phyloP scores from a whole-genome alignment of 2,329 filamentous ascomycete genomes.

The Talaromyces sp. region DNA sequence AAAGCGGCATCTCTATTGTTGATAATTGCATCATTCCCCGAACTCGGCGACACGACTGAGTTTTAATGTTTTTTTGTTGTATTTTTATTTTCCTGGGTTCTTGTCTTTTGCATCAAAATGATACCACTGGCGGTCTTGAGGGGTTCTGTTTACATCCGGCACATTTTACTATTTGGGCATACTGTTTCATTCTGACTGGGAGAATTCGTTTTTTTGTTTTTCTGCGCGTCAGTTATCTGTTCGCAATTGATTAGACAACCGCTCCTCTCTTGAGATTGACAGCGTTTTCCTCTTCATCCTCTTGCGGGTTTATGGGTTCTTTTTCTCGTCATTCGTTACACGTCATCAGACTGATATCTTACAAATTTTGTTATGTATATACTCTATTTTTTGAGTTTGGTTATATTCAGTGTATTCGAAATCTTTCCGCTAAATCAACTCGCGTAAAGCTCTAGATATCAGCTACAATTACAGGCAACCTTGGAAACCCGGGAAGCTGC shows the following conservation, averaged over 20 bases:
- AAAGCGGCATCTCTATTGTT: constrained; percentile 13
- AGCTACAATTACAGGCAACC: no score
- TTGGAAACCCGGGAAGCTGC: no score
- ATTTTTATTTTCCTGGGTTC: constrained; percentile 4
- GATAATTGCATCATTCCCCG: constrained; percentile 11
- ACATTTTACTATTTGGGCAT: neutral
- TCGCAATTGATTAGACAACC: neutral
- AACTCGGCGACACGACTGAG: neutral
- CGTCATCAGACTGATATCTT: neutral
- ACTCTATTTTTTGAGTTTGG: neutral
- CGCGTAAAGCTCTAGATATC: no score
- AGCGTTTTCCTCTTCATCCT: neutral
- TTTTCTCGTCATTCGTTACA: neutral
- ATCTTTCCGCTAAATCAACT: no score
- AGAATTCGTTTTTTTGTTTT: constrained; percentile 7
- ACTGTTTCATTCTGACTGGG: constrained; percentile 14
- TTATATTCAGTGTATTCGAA: neutral
- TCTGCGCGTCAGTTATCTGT: neutral
- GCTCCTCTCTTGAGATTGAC: constrained; percentile 12
- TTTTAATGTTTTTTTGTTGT: neutral
- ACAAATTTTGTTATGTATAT: neutral
- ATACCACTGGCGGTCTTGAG: constrained; percentile 18
- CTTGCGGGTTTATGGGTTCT: neutral
- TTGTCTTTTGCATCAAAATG: constrained; percentile 9
- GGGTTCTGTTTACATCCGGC: constrained; percentile 16